These are phyloP conservation scores for Bretschneidera sinensis DNA, from an alignment of 345 rosid species.

Conservation along the genomic window DNA sequence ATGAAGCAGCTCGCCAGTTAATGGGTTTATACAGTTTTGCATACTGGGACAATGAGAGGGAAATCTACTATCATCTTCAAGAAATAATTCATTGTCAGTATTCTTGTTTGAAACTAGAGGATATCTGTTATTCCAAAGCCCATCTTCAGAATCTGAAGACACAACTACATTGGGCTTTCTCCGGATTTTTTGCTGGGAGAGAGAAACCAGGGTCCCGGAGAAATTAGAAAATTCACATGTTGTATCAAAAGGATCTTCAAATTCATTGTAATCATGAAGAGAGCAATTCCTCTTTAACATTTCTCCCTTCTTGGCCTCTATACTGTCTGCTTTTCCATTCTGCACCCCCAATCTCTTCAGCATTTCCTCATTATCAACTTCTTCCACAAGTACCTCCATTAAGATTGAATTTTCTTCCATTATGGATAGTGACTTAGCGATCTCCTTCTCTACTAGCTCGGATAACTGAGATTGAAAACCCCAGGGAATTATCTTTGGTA, in stretches of 20 bases:
- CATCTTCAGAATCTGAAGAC: conserved; percentile 90
- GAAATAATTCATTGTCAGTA: conserved; percentile 22
- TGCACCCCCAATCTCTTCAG: conserved; percentile 27
- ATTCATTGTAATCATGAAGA: conserved; percentile 36
- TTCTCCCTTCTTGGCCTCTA: conserved; percentile 71
- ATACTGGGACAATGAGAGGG: conserved; percentile 25
- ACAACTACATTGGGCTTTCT: conserved; percentile 47
- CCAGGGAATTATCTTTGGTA: conserved; percentile 67
- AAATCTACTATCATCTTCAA: conserved; percentile 24
- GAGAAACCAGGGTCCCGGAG: conserved; percentile 40
- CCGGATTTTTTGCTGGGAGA: conserved; percentile 30
- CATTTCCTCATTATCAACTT: conserved; percentile 35
- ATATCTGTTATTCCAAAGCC: conserved; percentile 23
- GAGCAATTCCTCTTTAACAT: conserved; percentile 64
- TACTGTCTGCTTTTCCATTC: conserved; percentile 29
- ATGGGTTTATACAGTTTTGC: conserved; percentile 28
- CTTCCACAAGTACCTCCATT: conserved; percentile 35
- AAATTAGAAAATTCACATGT: conserved; percentile 33
- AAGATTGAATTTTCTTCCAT: conserved; percentile 39
- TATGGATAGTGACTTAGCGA: conserved; percentile 33
- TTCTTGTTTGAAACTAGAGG: conserved; percentile 20
- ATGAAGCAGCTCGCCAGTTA: conserved; percentile 26
- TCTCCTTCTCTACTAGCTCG: conserved; percentile 72
- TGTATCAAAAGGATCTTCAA: conserved; percentile 27
- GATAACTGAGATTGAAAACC: conserved; percentile 69